These are phyloP conservation scores for Singerocomus rubriflavus DNA, from an alignment of 1,284 basidiomycete genomes.

Conservation along the genomic window DNA sequence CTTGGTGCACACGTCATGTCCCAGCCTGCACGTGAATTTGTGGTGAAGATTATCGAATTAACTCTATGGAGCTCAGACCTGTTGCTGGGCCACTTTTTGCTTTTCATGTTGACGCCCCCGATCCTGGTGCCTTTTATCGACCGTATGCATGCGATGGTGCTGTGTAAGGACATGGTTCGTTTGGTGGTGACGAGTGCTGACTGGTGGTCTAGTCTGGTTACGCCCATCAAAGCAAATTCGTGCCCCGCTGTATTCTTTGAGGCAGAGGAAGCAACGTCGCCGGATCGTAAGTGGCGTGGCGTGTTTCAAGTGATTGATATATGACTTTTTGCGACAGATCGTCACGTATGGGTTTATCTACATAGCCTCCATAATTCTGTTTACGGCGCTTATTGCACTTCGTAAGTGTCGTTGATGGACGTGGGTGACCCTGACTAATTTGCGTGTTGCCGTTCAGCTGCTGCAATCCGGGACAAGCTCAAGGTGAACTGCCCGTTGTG, in stretches of 20 bases:
- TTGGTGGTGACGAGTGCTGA: conserved; percentile 19
- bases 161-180: conserved; percentile 50
- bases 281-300: conserved; percentile 64
- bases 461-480: conserved; percentile 55
- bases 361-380: conserved; percentile 68
- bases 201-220: conserved; percentile 62
- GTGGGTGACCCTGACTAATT: neutral
- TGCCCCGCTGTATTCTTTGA: conserved; percentile 88
- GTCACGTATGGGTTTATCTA: conserved; percentile 80
- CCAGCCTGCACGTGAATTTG: conserved; percentile 84
- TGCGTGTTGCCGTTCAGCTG: conserved; percentile 41
- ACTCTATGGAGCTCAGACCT: conserved; percentile 80
- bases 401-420: conserved; percentile 51
- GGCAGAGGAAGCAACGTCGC: conserved; percentile 82
- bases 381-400: conserved; percentile 73
- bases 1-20: conserved; percentile 86
- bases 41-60: conserved; percentile 84
- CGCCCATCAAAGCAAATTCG: conserved; percentile 89
- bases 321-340: conserved; percentile 40
- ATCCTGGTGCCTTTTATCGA: conserved; percentile 75
- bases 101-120: conserved; percentile 74
- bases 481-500: conserved; percentile 66
- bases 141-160: conserved; percentile 69
- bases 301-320: neutral
- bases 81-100: conserved; percentile 60